Evolutionary conservation across 495 filamentous ascomycete genomes (phyloP).

Genomic region (Podospora comata): DNA sequence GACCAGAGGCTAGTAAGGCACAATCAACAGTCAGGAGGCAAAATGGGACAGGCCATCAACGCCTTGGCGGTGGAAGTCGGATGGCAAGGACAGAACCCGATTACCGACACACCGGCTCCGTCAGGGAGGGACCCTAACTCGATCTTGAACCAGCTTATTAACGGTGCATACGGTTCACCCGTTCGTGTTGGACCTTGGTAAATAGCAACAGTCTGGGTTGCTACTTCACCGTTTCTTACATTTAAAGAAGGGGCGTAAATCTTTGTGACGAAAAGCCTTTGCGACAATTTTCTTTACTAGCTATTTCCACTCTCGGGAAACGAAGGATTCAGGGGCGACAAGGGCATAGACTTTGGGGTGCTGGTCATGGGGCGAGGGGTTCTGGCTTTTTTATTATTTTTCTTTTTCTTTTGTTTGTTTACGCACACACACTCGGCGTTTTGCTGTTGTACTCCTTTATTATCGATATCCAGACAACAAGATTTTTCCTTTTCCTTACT

Average conservation of each 20-base stretch:
- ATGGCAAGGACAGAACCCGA: slow-evolving; percentile 62
- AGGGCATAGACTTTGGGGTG: slow-evolving; percentile 23
- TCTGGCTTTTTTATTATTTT: slow-evolving; percentile 5
- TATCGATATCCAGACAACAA: background rate
- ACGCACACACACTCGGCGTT: background rate
- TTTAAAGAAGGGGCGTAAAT: background rate
- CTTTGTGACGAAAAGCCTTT: background rate
- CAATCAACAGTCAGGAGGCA: slow-evolving; percentile 80
- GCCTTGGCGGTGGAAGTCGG: slow-evolving; percentile 70
- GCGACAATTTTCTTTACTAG: slow-evolving; percentile 6
- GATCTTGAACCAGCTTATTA: slow-evolving; percentile 75
- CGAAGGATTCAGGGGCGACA: slow-evolving; percentile 9
- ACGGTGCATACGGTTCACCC: slow-evolving; percentile 72
- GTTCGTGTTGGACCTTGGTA: slow-evolving; percentile 75
- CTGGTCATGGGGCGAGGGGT: background rate
- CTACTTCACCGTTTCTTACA: background rate
- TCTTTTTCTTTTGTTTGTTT: slow-evolving; percentile 6
- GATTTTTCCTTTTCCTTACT: background rate
- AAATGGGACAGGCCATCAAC: slow-evolving; percentile 74
- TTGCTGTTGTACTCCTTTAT: background rate
- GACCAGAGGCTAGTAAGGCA: slow-evolving; percentile 85
- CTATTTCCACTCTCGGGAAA: slow-evolving; percentile 7
- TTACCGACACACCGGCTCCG: slow-evolving; percentile 41
- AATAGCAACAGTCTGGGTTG: background rate
- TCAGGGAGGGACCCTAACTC: slow-evolving; percentile 55